Conservation (phyloP, 371 early-diverging fungal species). For the Chytridium lagenaria region DNA sequence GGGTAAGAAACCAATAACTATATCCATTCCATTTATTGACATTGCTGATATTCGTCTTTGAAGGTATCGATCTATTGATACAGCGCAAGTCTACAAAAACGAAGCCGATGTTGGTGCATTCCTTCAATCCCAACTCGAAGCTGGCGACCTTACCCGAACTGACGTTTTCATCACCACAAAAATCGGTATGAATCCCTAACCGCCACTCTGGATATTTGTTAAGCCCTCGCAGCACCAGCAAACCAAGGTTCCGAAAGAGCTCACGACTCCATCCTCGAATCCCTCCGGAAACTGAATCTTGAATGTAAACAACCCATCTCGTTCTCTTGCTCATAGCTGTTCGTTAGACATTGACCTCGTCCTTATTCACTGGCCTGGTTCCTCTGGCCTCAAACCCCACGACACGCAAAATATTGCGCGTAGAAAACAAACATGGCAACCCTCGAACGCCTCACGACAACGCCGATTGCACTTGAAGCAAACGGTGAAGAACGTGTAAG, state of each 20-base stretch:
- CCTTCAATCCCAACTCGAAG: conserved; percentile 65
- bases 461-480: conserved; percentile 26
- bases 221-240: conserved; percentile 64
- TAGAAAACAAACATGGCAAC: conserved; percentile 72
- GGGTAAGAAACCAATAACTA: too few species aligned
- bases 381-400: conserved; percentile 13
- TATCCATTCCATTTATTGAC: too few species aligned
- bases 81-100: conserved; percentile 79
- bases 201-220: neutral
- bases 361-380: conserved; percentile 69
- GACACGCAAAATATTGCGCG: conserved; percentile 49
- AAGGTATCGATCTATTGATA: conserved; percentile 80
- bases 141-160: conserved; percentile 67
- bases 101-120: conserved; percentile 81
- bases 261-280: conserved; percentile 61
- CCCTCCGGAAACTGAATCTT: conserved; percentile 65
- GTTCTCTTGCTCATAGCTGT: neutral
- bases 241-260: conserved; percentile 78
- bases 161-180: conserved; percentile 96
- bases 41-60: too few species aligned
- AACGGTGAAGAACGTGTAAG: conserved; percentile 35
- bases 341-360: conserved; percentile 76
- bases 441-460: conserved; percentile 62
- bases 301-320: conserved; percentile 25
- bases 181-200: conserved; percentile 68